phyloP scores from a whole-genome alignment of 805 yeast genomes.

The Wickerhamiella domercqiae region DNA sequence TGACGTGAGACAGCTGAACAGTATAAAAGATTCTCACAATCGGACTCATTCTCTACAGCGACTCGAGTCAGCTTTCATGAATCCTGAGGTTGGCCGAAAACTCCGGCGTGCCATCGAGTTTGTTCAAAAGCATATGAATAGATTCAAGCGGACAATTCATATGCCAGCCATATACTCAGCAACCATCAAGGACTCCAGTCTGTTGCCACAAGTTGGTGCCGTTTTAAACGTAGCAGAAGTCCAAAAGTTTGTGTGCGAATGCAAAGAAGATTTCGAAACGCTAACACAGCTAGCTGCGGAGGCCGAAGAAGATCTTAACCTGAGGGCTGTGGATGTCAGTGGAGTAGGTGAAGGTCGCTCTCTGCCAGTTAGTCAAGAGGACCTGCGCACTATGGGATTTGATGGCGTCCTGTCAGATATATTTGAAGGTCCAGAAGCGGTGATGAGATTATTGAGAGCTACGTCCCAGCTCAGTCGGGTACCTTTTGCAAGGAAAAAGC shows the following conservation, averaged over 20 bases:
- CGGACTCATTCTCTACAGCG: no score
- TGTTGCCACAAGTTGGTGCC: constrained; percentile 43
- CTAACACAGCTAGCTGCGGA: constrained; percentile 33
- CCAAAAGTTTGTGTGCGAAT: constrained; percentile 47
- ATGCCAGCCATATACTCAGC: constrained; percentile 68
- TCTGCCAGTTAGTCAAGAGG: constrained; percentile 13
- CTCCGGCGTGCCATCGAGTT: neutral
- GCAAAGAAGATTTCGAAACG: constrained; percentile 33
- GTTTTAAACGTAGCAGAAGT: constrained; percentile 39
- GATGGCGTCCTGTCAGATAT: constrained; percentile 67
- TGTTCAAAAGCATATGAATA: neutral
- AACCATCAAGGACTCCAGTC: constrained; percentile 33
- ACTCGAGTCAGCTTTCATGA: no score
- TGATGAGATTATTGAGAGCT: constrained; percentile 28
- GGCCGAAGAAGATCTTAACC: constrained; percentile 14
- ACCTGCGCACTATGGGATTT: constrained; percentile 43
- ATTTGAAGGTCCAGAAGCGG: constrained; percentile 55
- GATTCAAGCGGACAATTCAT: constrained; percentile 31
- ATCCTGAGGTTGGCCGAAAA: neutral
- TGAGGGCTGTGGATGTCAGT: constrained; percentile 33
- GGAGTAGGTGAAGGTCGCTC: constrained; percentile 21
- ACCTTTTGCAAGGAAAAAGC: constrained; percentile 45
- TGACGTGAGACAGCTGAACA: no score
- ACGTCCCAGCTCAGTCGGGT: constrained; percentile 28
- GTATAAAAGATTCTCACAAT: no score